phyloP scores from a whole-genome alignment of 1,139 yeast genomes.

The Blastobotrys malaysiensis region DNA sequence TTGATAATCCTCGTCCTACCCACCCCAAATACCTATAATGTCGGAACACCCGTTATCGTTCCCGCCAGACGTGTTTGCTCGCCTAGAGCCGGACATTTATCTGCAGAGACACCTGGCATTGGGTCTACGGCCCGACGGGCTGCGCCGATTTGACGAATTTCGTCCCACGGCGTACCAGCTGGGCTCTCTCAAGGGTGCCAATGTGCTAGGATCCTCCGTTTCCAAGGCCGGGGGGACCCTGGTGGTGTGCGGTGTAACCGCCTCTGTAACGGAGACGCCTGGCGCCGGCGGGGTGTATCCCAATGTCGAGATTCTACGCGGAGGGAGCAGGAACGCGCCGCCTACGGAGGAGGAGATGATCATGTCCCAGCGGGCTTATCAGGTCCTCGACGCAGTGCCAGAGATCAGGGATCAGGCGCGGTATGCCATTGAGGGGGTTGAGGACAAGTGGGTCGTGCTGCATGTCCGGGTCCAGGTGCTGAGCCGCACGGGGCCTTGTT shows the following conservation, averaged over 20 bases:
- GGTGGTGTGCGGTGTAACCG: conserved; percentile 68
- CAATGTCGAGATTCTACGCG: conserved; percentile 69
- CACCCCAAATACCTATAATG: neutral
- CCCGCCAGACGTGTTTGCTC: conserved; percentile 76
- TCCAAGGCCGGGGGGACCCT: conserved; percentile 71
- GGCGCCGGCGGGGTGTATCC: conserved; percentile 54
- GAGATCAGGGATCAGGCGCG: conserved; percentile 37
- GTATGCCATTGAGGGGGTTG: conserved; percentile 1
- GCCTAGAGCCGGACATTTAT: conserved; percentile 81
- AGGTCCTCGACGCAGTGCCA: conserved; percentile 34
- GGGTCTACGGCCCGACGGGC: conserved; percentile 54
- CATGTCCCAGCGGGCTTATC: conserved; percentile 62
- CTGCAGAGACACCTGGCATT: conserved; percentile 75
- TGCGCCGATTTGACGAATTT: conserved; percentile 68
- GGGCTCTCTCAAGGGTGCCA: conserved; percentile 14
- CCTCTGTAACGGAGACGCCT: conserved; percentile 48
- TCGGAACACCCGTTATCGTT: conserved; percentile 40
- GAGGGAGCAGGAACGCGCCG: conserved; percentile 41
- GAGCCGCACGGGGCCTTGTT: conserved; percentile 75
- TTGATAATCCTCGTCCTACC: no score
- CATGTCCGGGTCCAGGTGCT: conserved; percentile 73
- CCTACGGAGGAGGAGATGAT: conserved; percentile 92
- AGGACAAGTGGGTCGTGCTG: conserved; percentile 54
- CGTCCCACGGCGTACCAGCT: conserved; percentile 45
- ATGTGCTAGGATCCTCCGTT: conserved; percentile 60